phyloP scores from a whole-genome alignment of 371 early-diverging fungal species.

The Chytridiales sp. region DNA sequence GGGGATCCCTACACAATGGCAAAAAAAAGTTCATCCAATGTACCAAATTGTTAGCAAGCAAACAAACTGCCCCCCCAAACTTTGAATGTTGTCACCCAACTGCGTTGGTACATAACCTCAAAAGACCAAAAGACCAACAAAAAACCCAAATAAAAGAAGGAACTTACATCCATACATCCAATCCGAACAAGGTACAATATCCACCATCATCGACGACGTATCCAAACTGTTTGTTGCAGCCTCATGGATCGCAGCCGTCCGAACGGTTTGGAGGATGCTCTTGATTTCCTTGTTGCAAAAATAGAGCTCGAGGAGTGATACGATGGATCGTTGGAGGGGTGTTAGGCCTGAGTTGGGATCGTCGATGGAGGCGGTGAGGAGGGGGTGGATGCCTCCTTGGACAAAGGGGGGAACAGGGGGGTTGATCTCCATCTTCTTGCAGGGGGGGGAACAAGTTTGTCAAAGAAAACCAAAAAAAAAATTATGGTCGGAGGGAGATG shows the following conservation, averaged over 20 bases:
- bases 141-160: not conserved
- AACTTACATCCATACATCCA: constrained; percentile 11
- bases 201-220: not conserved
- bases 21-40: too few relatives aligned
- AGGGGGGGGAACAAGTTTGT: too few relatives aligned
- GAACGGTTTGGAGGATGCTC: constrained; percentile 7
- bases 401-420: too few relatives aligned
- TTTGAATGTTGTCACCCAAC: too few relatives aligned
- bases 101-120: too few relatives aligned
- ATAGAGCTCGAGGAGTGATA: constrained; percentile 9
- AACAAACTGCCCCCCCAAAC: too few relatives aligned
- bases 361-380: not conserved
- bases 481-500: too few relatives aligned
- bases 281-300: constrained; percentile 18
- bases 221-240: not conserved
- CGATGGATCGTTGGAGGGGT: not conserved
- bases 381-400: not conserved
- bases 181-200: too few relatives aligned
- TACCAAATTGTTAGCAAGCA: too few relatives aligned
- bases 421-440: too few relatives aligned
- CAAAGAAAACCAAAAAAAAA: too few relatives aligned
- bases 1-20: constrained; percentile 13
- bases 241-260: not conserved
- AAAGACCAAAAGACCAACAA: too few relatives aligned
- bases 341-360: not conserved